A percentile compares a stretch with the other conserved stretches of the same genome.
These are phyloP conservation scores for Gautieria morchelliformis DNA, from an alignment of 768 basidiomycete species.

Conservation along the genomic window DNA sequence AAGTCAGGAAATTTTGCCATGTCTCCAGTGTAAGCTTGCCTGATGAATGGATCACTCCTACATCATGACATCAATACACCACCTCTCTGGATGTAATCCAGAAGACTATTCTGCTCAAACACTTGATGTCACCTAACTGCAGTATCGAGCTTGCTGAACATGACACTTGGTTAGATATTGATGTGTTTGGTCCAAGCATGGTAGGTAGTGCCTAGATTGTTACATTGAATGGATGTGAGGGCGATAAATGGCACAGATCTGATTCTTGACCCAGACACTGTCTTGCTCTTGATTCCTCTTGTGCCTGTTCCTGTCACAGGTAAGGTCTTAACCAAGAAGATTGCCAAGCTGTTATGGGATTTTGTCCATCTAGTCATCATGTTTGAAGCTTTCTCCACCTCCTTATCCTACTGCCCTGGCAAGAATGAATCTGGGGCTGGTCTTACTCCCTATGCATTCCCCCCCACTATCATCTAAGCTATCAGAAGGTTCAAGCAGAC, in stretches of 20 bases:
- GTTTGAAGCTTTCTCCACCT: conserved; percentile 57
- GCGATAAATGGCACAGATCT: conserved; percentile 52
- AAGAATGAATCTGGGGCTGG: conserved; percentile 7
- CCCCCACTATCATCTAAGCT: conserved; percentile 59
- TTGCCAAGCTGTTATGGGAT: conserved; percentile 54
- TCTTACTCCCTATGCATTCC: conserved; percentile 37
- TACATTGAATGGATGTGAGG: too few species aligned
- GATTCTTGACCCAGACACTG: conserved; percentile 53
- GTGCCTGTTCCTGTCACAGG: conserved; percentile 40
- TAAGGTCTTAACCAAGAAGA: conserved; percentile 30
- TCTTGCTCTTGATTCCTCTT: conserved; percentile 40
- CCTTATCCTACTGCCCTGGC: conserved; percentile 27
- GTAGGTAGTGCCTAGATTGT: too few species aligned
- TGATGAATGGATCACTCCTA: conserved; percentile 20
- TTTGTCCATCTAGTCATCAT: conserved; percentile 47
- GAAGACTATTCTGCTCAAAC: conserved; percentile 48
- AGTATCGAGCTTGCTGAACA: conserved; percentile 57
- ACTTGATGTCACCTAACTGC: conserved; percentile 35
- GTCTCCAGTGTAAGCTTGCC: conserved; percentile 38
- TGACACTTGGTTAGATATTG: too few species aligned
- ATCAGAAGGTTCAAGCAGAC: conserved; percentile 59
- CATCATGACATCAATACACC: conserved; percentile 49
- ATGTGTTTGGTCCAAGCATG: too few species aligned
- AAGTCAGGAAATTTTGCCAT: too few species aligned
- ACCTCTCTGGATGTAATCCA: conserved; percentile 62